phyloP scores from a whole-genome alignment of 2,329 filamentous ascomycete species.

The Xylaria sp. region DNA sequence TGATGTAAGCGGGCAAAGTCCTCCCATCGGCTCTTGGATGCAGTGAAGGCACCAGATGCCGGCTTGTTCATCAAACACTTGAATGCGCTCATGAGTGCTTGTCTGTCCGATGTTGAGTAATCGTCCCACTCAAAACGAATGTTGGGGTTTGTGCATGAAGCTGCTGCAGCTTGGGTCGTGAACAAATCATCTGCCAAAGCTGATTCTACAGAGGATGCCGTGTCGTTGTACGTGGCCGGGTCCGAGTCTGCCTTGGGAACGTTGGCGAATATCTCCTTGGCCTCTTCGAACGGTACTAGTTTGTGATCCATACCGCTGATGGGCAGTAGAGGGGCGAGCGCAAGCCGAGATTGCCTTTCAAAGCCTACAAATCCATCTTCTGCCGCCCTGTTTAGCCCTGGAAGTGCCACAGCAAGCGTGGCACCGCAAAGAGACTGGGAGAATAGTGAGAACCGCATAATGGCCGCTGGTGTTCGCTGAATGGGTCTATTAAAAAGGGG shows the following conservation, averaged over 20 bases:
- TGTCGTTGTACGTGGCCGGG: slow-evolving; percentile 28
- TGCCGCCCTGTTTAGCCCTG: neutral
- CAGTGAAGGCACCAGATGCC: slow-evolving; percentile 17
- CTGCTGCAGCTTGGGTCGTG: neutral
- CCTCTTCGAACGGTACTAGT: slow-evolving; percentile 22
- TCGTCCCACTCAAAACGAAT: slow-evolving; percentile 29
- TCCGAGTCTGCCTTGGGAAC: slow-evolving; percentile 26
- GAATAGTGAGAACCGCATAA: slow-evolving; percentile 24
- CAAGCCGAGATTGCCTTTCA: neutral
- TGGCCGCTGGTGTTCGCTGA: neutral
- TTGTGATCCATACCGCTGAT: slow-evolving; percentile 11
- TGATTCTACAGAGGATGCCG: neutral
- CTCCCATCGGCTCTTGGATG: slow-evolving; percentile 26
- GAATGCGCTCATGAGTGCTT: slow-evolving; percentile 27
- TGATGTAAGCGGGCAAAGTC: slow-evolving; percentile 29
- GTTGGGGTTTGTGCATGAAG: slow-evolving; percentile 27
- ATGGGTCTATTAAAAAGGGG: neutral
- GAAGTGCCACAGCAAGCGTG: slow-evolving; percentile 25
- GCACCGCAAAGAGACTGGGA: slow-evolving; percentile 27
- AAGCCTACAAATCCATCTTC: slow-evolving; percentile 5
- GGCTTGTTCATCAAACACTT: slow-evolving; percentile 27
- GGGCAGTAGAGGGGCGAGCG: slow-evolving; percentile 19
- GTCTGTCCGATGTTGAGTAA: slow-evolving; percentile 21
- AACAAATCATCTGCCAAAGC: neutral
- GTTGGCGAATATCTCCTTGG: slow-evolving; percentile 19